Percentiles rank a stretch among this genome's conserved stretches.
phyloP scores from a whole-genome alignment of 768 basidiomycete species.

The Psilocybe tampanensis region DNA sequence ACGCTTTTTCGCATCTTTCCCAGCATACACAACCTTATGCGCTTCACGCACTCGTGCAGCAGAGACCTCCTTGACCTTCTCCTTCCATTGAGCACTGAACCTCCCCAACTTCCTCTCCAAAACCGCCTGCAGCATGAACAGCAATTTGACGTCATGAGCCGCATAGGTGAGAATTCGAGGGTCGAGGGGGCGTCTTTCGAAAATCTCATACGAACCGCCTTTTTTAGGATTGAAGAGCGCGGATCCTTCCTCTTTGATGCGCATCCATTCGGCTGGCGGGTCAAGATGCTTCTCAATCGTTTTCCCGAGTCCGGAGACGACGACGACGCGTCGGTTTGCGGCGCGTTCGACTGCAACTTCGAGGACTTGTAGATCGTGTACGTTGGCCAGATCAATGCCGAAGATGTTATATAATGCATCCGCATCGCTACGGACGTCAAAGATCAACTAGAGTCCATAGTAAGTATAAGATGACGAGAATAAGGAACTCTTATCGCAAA shows the following conservation, averaged over 20 bases:
- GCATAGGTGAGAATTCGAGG: constrained; percentile 25
- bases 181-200: constrained; percentile 29
- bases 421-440: constrained; percentile 37
- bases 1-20: constrained; percentile 13
- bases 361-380: constrained; percentile 35
- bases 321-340: constrained; percentile 15
- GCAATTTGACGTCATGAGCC: constrained; percentile 31
- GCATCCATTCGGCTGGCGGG: constrained; percentile 25
- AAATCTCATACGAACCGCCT: constrained; percentile 30
- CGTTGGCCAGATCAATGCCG: constrained; percentile 27
- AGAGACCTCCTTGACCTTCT: constrained; percentile 7
- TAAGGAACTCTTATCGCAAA: neutral
- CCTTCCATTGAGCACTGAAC: constrained; percentile 9
- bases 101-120: constrained; percentile 15
- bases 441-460: constrained; percentile 34
- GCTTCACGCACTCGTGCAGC: constrained; percentile 19
- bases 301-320: constrained; percentile 9
- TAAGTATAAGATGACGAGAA: neutral
- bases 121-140: constrained; percentile 23
- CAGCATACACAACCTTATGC: constrained; percentile 2
- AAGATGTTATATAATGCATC: constrained; percentile 33
- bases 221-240: constrained; percentile 31
- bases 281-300: constrained; percentile 20
- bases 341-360: constrained; percentile 32
- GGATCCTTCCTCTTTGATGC: constrained; percentile 31